Conservation (phyloP, 106 monocot species). For the Dendrobium chrysotoxum region DNA sequence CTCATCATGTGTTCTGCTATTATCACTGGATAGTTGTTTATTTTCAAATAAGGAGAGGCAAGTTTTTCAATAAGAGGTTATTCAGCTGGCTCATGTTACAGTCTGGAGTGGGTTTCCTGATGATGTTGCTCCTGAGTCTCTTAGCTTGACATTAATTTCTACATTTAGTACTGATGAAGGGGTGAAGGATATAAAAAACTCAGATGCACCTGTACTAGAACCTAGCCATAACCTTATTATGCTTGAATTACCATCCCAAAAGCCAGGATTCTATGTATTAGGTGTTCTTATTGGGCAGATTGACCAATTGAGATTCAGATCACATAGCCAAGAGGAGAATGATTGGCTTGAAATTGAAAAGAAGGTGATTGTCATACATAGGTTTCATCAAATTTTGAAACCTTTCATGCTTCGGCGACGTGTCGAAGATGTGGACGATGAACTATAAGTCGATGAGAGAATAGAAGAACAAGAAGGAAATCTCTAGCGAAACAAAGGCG, state of each 20-base stretch:
- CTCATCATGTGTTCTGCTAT: slow-evolving; percentile 79
- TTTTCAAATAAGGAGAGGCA: slow-evolving; percentile 77
- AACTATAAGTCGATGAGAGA: not conserved
- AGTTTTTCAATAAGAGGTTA: slow-evolving; percentile 82
- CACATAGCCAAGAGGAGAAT: slow-evolving; percentile 86
- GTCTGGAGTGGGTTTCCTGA: slow-evolving; percentile 97
- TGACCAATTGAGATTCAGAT: slow-evolving; percentile 80
- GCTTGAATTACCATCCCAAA: too few species aligned
- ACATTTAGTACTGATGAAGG: slow-evolving; percentile 80
- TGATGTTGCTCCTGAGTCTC: slow-evolving; percentile 81
- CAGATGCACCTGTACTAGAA: slow-evolving; percentile 52
- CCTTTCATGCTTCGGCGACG: slow-evolving; percentile 93
- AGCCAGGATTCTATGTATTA: too few species aligned
- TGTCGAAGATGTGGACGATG: slow-evolving; percentile 89
- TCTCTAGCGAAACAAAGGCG: too few species aligned
- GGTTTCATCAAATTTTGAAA: slow-evolving; percentile 93
- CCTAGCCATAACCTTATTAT: slow-evolving; percentile 71
- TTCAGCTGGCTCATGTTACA: slow-evolving; percentile 74
- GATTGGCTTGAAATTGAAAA: slow-evolving; percentile 98
- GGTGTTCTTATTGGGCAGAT: slow-evolving; percentile 33
- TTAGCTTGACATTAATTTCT: slow-evolving; percentile 71
- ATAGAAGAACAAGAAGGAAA: too few species aligned
- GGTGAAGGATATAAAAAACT: slow-evolving; percentile 76
- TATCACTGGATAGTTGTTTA: slow-evolving; percentile 71
- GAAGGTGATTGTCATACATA: slow-evolving; percentile 91